Base-by-base conservation (phyloP, 805 yeast species). In the Sugiyamaella qingdaonensis region DNA sequence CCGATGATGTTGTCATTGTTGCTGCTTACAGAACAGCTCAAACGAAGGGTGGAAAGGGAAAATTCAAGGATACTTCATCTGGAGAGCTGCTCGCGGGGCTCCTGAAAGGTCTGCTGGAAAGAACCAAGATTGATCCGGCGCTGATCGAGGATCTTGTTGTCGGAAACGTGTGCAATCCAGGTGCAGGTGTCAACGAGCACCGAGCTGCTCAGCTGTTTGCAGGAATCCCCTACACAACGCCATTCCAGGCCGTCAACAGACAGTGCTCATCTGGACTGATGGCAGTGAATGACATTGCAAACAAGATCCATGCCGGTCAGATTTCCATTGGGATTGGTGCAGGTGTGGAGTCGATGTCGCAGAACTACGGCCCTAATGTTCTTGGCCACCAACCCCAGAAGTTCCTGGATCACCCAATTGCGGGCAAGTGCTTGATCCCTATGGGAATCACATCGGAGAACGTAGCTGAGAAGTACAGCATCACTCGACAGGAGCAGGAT, bases 381-480 rank as follows among this genome's bases (percentile, higher is more conserved):
- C 73, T 85, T 54, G 85, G 89, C 10, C 72, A 74, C 41, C 75
- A 85, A 55, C 81, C 88, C 10, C 77, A 78, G 18, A 71, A 72
- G 14, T 65, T 80, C 63, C 64, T 73, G 44, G 66, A 61, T 54
- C 64, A 68, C 48, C 78, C 74, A 46, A 51, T 16, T 16, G 84
- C 85, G n/a, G 75, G 75, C 57, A 84, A 84, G 69, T 92, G 97
- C 73, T 73, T 86, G 70, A 81, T 92, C 58, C 98, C 98, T 60
- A 92, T 92, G 98, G 98, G 98, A 45, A 84, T 85, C 64, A 92
- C 98, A 51, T 87, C 89, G 66, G 98, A 92, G 74, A 92, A 92
- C 69, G 87, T 92, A 53, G 91, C 95, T 29, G 69, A 71, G 42
- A 78, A 78, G 68, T 91, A 76, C 71, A 69, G 72, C 57, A 76